phyloP scores from a whole-genome alignment of 169 alveolate genomes.

The Plasmodium chabaudi region DNA sequence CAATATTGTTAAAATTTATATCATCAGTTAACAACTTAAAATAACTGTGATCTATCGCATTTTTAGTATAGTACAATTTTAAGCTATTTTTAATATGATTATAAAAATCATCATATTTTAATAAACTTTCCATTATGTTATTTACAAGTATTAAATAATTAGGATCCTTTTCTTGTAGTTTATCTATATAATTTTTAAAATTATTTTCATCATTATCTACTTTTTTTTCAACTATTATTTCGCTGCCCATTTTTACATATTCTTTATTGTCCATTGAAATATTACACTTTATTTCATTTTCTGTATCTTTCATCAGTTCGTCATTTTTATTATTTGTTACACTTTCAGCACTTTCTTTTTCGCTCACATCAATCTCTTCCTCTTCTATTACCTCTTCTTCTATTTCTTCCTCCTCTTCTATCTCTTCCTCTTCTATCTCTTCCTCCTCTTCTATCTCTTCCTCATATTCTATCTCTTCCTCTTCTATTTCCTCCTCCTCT shows the following conservation, averaged over 20 bases:
- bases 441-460: slow-evolving; percentile 10
- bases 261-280: too few species aligned
- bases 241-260: neutral
- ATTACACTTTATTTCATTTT: too few species aligned
- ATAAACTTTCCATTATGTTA: slow-evolving; percentile 46
- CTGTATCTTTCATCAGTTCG: too few species aligned
- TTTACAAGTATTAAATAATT: slow-evolving; percentile 35
- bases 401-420: neutral
- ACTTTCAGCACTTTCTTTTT: neutral
- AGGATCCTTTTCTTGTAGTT: slow-evolving; percentile 14
- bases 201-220: slow-evolving; percentile 10
- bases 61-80: slow-evolving; percentile 18
- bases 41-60: neutral
- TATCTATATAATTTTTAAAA: slow-evolving; percentile 10
- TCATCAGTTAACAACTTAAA: neutral
- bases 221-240: neutral
- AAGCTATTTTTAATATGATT: slow-evolving; percentile 14
- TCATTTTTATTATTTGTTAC: too few species aligned
- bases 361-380: neutral
- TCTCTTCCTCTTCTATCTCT: slow-evolving; percentile 9
- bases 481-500: slow-evolving; percentile 17
- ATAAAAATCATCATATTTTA: slow-evolving; percentile 35
- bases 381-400: slow-evolving; percentile 8
- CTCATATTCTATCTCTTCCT: slow-evolving; percentile 3
- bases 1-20: neutral